Evolutionary conservation across 2,329 filamentous ascomycete genomes (phyloP).

Genomic region (Pseudofabraea citricarpa): DNA sequence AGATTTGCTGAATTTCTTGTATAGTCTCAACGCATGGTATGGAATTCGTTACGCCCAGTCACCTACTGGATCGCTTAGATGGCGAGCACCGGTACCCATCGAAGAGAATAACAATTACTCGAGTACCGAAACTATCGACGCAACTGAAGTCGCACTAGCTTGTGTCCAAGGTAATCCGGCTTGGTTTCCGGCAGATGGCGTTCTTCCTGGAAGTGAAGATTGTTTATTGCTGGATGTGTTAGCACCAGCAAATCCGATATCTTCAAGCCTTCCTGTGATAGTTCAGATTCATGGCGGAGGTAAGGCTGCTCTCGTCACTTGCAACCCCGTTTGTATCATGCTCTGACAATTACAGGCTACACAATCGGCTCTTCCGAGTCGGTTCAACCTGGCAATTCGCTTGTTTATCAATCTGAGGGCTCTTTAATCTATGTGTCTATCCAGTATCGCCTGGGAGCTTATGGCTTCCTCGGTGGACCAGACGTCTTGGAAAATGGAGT

Average conservation of each 20-base stretch:
- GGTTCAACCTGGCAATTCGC: neutral
- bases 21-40: slow-evolving; percentile 1
- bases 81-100: neutral
- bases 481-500: neutral
- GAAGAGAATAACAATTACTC: neutral
- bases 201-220: neutral
- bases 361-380: neutral
- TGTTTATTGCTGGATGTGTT: neutral
- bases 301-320: no score
- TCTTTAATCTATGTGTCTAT: neutral
- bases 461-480: neutral
- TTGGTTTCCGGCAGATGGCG: neutral
- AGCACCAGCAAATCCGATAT: neutral
- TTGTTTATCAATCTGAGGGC: neutral
- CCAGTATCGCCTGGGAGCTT: neutral
- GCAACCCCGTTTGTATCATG: no score
- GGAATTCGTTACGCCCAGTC: slow-evolving; percentile 2
- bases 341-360: no score
- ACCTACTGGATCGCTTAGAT: neutral
- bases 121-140: neutral
- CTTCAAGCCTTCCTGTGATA: neutral
- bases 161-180: neutral
- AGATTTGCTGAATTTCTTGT: neutral
- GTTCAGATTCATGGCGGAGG: neutral
- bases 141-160: neutral